Base-by-base conservation (phyloP, 257 asterid species). In the Solanum sejunctum region DNA sequence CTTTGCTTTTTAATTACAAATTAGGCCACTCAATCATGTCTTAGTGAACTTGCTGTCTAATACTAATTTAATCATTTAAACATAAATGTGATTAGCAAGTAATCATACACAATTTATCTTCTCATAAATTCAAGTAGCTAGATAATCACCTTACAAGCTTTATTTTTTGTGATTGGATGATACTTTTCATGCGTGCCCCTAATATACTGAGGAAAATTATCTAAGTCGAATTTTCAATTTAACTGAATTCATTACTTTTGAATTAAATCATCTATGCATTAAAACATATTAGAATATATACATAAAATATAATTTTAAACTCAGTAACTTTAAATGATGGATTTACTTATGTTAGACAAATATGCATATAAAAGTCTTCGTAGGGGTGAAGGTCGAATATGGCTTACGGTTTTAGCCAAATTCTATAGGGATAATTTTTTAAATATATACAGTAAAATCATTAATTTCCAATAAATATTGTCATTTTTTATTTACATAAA, bases 1-100 rank as follows among this genome's bases (percentile, higher is more conserved):
- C 61, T 52, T 77, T 77, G 12, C 63, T 54, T 77, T 77, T 49
- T 6, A 61, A 75, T 75, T 77, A 16, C n/a, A 52, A 77, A 26
- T 26, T 77, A 75, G 47, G 64, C 82, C 82, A 77, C 47, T 77
- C 82, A 77, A 77, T 77, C 82, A 77, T 77, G 82, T 77, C 82
- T 77, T 16, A 77, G 47, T 51, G 82, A 77, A 77, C 63, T 52
- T 51, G 26, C 47, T 77, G 63, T 77, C 82, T 26, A 51, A 7
- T 26, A 51, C 64, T 77, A 51, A 51, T 51, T 77, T 51, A 77
- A 52, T 51, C 82, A 77, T 77, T 77, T 26, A 16, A 77, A 77
- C 49, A 75, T 75, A 75, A 75, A 49, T 75, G 43, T 75, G 60
- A 49, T 75, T 75, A 75, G 81, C 60, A 49, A 70, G 79, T 70